Percentiles rank a stretch among this genome's conserved stretches.
Evolutionary conservation across 2,329 filamentous ascomycete genomes (phyloP).

Genomic region (Emmonsiellopsis sp.): DNA sequence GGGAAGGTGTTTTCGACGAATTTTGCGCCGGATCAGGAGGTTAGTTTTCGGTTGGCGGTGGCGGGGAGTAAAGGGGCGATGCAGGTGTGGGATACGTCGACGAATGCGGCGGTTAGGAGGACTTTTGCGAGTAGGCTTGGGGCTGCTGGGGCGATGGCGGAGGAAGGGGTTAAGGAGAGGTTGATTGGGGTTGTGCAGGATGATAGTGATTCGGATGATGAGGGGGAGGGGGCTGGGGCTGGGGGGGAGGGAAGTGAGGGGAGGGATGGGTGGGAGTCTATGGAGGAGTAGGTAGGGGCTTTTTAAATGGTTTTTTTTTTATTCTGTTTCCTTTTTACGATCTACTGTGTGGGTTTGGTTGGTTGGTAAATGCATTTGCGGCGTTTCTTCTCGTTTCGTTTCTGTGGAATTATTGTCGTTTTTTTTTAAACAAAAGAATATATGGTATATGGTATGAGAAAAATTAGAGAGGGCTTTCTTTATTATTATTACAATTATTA

Average conservation of each 20-base stretch:
- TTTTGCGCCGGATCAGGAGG: slow-evolving; percentile 83
- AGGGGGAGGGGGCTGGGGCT: slow-evolving; percentile 43
- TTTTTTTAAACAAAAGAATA: neutral
- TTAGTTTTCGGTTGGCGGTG: slow-evolving; percentile 85
- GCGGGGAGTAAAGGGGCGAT: slow-evolving; percentile 89
- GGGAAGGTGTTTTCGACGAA: slow-evolving; percentile 87
- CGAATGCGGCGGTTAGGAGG: slow-evolving; percentile 75
- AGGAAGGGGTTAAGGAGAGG: slow-evolving; percentile 56
- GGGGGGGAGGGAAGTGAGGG: slow-evolving; percentile 39
- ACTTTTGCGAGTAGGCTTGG: slow-evolving; percentile 69
- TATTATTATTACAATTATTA: too few relatives aligned
- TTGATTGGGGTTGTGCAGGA: slow-evolving; percentile 62
- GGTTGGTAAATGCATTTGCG: neutral
- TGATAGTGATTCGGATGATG: slow-evolving; percentile 57
- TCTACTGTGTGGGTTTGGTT: neutral
- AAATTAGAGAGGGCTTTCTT: too few relatives aligned
- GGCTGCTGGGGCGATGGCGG: slow-evolving; percentile 16
- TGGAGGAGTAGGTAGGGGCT: slow-evolving; percentile 41
- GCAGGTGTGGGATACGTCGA: slow-evolving; percentile 94
- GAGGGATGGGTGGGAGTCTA: slow-evolving; percentile 45
- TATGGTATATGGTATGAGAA: too few relatives aligned
- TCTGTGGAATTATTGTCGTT: neutral
- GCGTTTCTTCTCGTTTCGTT: neutral
- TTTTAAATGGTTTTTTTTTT: slow-evolving; percentile 10
- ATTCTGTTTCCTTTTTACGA: slow-evolving; percentile 6